These are phyloP conservation scores for Pythium volutum DNA, from an alignment of 352 stramenopile species.

Conservation along the genomic window DNA sequence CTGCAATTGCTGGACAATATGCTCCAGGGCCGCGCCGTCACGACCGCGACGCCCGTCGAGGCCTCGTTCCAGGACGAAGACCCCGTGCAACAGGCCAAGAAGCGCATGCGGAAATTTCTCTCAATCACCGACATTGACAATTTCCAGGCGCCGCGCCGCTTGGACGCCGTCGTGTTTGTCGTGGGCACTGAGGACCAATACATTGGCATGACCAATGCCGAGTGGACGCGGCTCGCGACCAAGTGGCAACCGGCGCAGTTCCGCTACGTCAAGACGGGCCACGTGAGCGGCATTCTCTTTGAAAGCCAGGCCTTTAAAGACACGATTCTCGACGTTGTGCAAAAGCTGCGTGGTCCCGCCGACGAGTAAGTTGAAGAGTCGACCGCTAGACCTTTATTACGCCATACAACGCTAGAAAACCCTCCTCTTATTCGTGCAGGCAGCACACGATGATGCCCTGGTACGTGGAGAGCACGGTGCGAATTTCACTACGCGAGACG, in stretches of 20 bases:
- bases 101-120: constrained; percentile 71
- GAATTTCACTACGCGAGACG: constrained; percentile 71
- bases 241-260: constrained; percentile 62
- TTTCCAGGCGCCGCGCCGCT: constrained; percentile 55
- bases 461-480: constrained; percentile 82
- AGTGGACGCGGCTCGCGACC: constrained; percentile 55
- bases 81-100: constrained; percentile 66
- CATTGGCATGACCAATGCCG: constrained; percentile 52
- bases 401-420: background rate
- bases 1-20: constrained; percentile 71
- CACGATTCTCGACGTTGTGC: constrained; percentile 67
- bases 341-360: constrained; percentile 19
- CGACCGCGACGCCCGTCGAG: constrained; percentile 15
- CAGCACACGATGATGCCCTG: constrained; percentile 82
- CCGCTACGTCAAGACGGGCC: constrained; percentile 60
- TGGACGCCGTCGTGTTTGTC: constrained; percentile 73
- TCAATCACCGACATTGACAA: constrained; percentile 85
- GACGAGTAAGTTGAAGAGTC: background rate
- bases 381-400: too few species aligned
- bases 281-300: constrained; percentile 79
- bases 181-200: constrained; percentile 79
- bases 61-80: constrained; percentile 36
- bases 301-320: constrained; percentile 63
- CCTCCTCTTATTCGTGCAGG: constrained; percentile 55
- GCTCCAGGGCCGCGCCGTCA: constrained; percentile 30